Evolutionary conservation across 129 eudicot genomes (phyloP), one percentile per base, ranked within the genome.

Genomic region (Tagetes erecta): DNA sequence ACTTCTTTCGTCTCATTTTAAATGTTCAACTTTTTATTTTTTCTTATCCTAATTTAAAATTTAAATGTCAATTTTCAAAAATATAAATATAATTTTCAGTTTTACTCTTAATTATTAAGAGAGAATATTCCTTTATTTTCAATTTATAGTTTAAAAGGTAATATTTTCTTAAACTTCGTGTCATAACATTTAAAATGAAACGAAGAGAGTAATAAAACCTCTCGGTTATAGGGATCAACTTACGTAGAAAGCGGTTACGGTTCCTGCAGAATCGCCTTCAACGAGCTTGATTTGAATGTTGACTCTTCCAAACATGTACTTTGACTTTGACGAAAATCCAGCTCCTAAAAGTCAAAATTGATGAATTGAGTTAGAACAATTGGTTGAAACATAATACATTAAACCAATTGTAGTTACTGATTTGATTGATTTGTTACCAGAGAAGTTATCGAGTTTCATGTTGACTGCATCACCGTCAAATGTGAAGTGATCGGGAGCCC

Each of bases 231-330:
- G 27, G 4, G 8, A 56, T 27, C 11, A 6, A 77, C 87, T 80
- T 66, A 95, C 99, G 73, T 95, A 95, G 83, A 86, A 95, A 50
- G 99, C 99, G 71, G 97, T 95, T 46, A 95, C 99, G 12, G 99
- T 95, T 56, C 99, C 99, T 34, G 99, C 99, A 34, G 99, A 95
- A 68, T 95, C 99, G 20, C 97, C 99, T 64, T 77, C 92, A 3
- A 95, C 97, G 10, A 95, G 96, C 84, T 88, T 95, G 67, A 91
- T 88, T 74, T 91, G 93, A 58, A 84, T 67, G n/a, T 81, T 86
- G 30, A 91, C 97, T 84, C 87, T 95, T 40, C 99, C 99, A 75
- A 91, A 95, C 93, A 95, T 75, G 52, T 95, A 95, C 67, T 91
- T 95, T 58, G 83, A 88, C 82, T 95, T 91, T 0, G 99, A 91